phyloP scores from a whole-genome alignment of 1,139 yeast genomes.

The Arxiozyma slooffiae region DNA sequence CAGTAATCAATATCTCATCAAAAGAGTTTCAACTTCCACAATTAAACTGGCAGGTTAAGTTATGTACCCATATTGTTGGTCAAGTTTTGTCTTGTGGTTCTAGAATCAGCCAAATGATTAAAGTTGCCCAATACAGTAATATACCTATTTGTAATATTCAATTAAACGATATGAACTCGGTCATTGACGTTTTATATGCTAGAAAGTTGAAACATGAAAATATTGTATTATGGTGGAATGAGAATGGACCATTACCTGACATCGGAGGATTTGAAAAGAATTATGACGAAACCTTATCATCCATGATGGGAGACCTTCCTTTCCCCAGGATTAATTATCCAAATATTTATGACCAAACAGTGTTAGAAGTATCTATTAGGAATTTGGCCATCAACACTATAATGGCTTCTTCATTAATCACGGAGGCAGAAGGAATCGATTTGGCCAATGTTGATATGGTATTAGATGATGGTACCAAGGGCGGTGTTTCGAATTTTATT shows the following conservation, averaged over 20 bases:
- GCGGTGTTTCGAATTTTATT: slow-evolving; percentile 39
- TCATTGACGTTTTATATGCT: slow-evolving; percentile 82
- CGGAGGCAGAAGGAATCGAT: slow-evolving; percentile 86
- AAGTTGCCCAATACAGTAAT: slow-evolving; percentile 61
- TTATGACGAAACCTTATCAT: slow-evolving; percentile 26
- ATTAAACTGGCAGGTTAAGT: slow-evolving; percentile 73
- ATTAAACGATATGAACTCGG: slow-evolving; percentile 62
- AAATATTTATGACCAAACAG: slow-evolving; percentile 68
- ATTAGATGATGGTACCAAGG: slow-evolving; percentile 22
- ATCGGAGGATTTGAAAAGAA: slow-evolving; percentile 80
- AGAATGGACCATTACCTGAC: slow-evolving; percentile 61
- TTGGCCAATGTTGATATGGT: slow-evolving; percentile 39
- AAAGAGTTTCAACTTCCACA: slow-evolving; percentile 58
- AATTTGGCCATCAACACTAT: slow-evolving; percentile 80
- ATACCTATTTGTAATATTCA: slow-evolving; percentile 81
- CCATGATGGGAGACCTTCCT: slow-evolving; percentile 48
- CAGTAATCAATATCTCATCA: slow-evolving; percentile 52
- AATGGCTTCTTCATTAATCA: slow-evolving; percentile 70
- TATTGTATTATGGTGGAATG: slow-evolving; percentile 90
- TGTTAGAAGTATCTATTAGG: slow-evolving; percentile 69
- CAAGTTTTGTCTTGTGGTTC: slow-evolving; percentile 67
- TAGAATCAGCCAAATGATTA: slow-evolving; percentile 60
- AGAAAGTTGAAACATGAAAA: slow-evolving; percentile 56
- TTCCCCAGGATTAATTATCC: slow-evolving; percentile 71
- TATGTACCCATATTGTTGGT: slow-evolving; percentile 58